A percentile compares a stretch with the other conserved stretches of the same genome.
Evolutionary conservation across 257 asterid genomes (phyloP).

Genomic region (Linaria vulgaris): DNA sequence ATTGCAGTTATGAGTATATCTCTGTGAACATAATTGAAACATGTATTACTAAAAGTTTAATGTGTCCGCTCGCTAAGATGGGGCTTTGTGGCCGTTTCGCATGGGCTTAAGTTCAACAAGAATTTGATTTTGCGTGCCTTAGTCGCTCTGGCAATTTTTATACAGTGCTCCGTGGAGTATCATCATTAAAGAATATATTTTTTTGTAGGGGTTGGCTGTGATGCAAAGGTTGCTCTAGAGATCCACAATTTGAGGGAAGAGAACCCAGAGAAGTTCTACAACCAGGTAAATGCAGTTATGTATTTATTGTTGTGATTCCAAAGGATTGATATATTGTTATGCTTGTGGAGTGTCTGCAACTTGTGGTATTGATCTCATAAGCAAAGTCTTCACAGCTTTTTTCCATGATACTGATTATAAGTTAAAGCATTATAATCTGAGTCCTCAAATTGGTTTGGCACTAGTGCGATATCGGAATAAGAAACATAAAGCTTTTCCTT

Average conservation of each 20-base stretch:
- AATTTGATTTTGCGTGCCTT: too few relatives aligned
- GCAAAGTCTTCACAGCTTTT: conserved; percentile 1
- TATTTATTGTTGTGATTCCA: conserved; percentile 15
- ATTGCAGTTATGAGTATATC: too few relatives aligned
- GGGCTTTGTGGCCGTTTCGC: too few relatives aligned
- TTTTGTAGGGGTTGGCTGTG: conserved; percentile 93
- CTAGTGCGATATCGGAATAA: background rate
- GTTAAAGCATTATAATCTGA: conserved; percentile 5
- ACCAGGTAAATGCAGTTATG: conserved; percentile 59
- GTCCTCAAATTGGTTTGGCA: conserved; percentile 2
- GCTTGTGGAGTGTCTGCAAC: background rate
- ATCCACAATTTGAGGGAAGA: conserved; percentile 97
- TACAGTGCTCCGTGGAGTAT: background rate
- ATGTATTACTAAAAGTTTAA: too few relatives aligned
- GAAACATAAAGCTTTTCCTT: conserved; percentile 17
- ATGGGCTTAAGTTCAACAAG: too few relatives aligned
- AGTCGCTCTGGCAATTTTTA: too few relatives aligned
- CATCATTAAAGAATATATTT: conserved; percentile 18
- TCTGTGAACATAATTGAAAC: too few relatives aligned
- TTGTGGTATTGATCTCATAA: conserved; percentile 6
- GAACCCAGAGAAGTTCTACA: conserved; percentile 97
- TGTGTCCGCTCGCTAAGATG: too few relatives aligned
- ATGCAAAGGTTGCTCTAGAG: conserved; percentile 98
- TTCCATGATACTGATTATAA: conserved; percentile 9
- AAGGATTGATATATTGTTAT: conserved; percentile 9